Evolutionary conservation across 129 eudicot species (phyloP), one percentile per base, ranked within the genome.

Genomic region (Centrapalus pauciflorus): DNA sequence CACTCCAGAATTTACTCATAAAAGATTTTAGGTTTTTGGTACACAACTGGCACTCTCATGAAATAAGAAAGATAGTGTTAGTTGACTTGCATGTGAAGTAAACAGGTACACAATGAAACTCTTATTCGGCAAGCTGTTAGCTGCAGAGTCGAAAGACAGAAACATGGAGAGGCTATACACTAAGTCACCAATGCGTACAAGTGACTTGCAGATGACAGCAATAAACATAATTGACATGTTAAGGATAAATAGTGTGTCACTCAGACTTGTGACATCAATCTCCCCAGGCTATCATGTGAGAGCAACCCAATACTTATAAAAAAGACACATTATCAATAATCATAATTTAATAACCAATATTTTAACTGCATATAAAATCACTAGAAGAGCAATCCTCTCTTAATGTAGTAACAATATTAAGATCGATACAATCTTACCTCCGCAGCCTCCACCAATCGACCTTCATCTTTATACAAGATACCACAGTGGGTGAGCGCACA

Each of bases 401-500:
- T 49, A 19, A 43, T 1, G n/a, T 33, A 24, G 10, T 4, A 32
- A 63, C 14, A 21, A 9, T 29, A 7, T 32, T 27, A 40, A 11
- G 0, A 45, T 41, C 51, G 24, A 64, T 25, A 60, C 49, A 59
- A 32, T 5, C 82, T 63, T 93, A 93, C 99, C 99, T 93, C 99
- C 48, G 99, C 99, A 65, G 96, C 95, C 78, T 93, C 99, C 40
- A 86, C 81, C 32, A 89, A 71, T 37, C 90, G 95, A 66, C 92
- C 90, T 75, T 93, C 99, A 51, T 93, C 99, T 76, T 93, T 93
- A 81, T 83, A 93, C 82, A 93, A 72, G 25, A 93, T 89, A 55
- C 99, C 99, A 68, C 95, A 88, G 29, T 89, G 96, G 0, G 99
- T 93, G 48, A 84, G 92, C 10, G 95, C 99, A 68, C 99, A 86